Evolutionary conservation across 176 grass and related monocot species (phyloP), one percentile per base, ranked within the genome.

Genomic region (Thinopyrum elongatum): DNA sequence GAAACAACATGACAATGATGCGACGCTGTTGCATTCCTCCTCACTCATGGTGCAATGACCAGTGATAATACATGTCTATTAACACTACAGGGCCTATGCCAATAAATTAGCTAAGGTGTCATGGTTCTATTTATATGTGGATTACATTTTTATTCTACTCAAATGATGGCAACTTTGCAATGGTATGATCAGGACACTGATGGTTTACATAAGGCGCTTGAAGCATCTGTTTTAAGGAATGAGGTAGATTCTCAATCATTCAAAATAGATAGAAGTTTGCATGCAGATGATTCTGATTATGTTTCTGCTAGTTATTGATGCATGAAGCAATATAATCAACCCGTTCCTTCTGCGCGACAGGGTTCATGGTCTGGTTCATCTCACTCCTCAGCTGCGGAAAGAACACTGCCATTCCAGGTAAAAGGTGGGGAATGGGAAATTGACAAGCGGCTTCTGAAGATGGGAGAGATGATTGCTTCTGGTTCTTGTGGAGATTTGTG

Each of bases 331-430:
- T 85, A 58, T 86, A 76, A 55, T 55, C 31, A 80, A 36, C 13
- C 63, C 49, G 16, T 69, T 61, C 49, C 25, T 89, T 91, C 79
- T 73, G 78, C 68, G 33, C 36, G 70, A 61, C 79, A 99, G 97
- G 97, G 92, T 83, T 99, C 97, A 61, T 99, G 94, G 97, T 99
- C 94, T 87, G 97, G 97, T 84, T 99, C 97, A 79, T 99, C 97
- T 88, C 97, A 99, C 81, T 96, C 97, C 39, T 99, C 97, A 90
- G 94, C 94, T 41, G 81, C 94, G 23, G 97, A 96, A 84, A 96
- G 87, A 92, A 77, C 91, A 90, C 67, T 94, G 31, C 85, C 90
- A 73, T 86, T 99, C 75, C 96, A 95, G 68, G 79, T 90, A 85
- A 94, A 96, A 94, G 90, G 57, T 55, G 94, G 92, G 82, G 94